Evolutionary conservation across 192 early-diverging fungal species (phyloP), one percentile per base, ranked within the genome.

Genomic region (Martensiomyces pterosporus): DNA sequence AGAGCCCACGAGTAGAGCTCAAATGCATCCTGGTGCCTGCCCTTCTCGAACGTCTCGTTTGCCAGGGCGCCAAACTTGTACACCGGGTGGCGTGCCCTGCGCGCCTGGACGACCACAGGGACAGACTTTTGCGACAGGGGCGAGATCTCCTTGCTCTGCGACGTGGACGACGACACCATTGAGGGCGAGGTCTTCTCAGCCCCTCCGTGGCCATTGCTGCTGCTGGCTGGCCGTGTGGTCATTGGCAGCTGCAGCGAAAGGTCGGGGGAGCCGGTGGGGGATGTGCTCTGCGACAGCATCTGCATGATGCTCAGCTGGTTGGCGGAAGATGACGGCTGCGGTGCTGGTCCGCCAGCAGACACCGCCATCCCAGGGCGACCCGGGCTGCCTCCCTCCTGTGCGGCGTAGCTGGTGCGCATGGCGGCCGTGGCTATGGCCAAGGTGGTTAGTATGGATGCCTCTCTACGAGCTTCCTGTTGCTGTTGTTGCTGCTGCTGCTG

Each of bases 1-100:
- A 77, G 41, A 0, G 75, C 68, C 64, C 64, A 67, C 49, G 75
- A 64, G 51, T 77, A 77, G 23, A 75, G 23, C 10, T 64, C 66
- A 51, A 69, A 72, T 2, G 83, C 79, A 0, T 74, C 76, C 32
- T 52, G 45, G 54, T 82, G 79, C 18, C 54, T 50, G 24, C 81
- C 78, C 15, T 60, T 42, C 39, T 77, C 78, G 43, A 70, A 85
- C 21, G 62, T 67, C 14, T 76, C 72, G 52, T 82, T 85, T 13
- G 81, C 83, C 49, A 63, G 33, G 16, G 68, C 48, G 2, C 64
- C 64, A 19, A 77, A 55, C 6, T 43, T 27, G 40, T 77, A 77
- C 43, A 77, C 64, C 18, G 71, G 71, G 10, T 75, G 71, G 15
- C 71, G 64, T 4, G 71, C 71, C 55, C 43, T 47, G 17, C 49